phyloP scores from a whole-genome alignment of 2,329 filamentous ascomycete species.

The Ophiostoma ips region DNA sequence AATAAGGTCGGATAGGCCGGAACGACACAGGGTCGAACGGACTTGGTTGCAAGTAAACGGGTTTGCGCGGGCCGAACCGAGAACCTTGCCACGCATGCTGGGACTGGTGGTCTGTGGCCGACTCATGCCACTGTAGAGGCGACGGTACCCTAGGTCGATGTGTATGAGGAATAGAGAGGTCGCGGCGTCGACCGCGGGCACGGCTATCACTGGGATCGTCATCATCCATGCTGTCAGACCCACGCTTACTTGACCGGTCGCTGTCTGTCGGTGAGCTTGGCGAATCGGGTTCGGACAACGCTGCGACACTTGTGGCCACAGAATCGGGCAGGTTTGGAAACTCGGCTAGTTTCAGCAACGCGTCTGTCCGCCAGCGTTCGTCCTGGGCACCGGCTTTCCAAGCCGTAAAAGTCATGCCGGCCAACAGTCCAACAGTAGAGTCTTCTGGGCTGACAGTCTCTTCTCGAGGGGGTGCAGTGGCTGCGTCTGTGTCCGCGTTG shows the following conservation, averaged over 20 bases:
- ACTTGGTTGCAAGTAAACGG: background rate
- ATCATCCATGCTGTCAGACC: background rate
- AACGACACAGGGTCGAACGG: background rate
- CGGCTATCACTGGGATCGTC: background rate
- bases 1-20: constrained; percentile 2
- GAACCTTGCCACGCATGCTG: background rate
- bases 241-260: background rate
- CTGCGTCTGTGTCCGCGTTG: too few relatives aligned
- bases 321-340: background rate
- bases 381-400: background rate
- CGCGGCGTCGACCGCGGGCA: background rate
- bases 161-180: background rate
- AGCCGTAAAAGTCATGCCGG: background rate
- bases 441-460: background rate
- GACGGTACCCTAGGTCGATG: background rate
- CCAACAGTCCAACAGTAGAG: background rate
- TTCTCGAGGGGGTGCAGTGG: too few relatives aligned
- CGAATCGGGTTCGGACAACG: background rate
- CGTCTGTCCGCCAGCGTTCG: background rate
- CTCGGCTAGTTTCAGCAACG: background rate
- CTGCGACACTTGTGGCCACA: background rate
- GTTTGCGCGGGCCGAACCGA: background rate
- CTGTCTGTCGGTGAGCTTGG: background rate
- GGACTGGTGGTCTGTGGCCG: background rate
- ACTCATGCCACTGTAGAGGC: background rate